phyloP scores from a whole-genome alignment of 495 filamentous ascomycete genomes.

The Lepidopterella palustris region DNA sequence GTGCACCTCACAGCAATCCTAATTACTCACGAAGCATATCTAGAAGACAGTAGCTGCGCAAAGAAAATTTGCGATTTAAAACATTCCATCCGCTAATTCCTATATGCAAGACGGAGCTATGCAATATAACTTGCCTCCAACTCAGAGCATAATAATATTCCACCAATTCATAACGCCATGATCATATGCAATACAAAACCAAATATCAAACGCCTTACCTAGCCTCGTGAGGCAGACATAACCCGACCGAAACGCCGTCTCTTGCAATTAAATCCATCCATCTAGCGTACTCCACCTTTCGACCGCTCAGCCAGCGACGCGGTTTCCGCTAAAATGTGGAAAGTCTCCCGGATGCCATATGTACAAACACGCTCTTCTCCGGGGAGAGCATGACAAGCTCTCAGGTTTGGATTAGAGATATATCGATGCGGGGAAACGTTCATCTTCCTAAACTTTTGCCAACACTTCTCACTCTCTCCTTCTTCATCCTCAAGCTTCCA shows the following conservation, averaged over 20 bases:
- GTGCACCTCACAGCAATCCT: no score
- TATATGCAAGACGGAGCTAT: background rate
- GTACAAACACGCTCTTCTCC: slow-evolving; percentile 7
- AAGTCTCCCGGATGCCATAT: background rate
- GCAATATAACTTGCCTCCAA: background rate
- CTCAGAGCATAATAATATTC: background rate
- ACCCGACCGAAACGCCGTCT: background rate
- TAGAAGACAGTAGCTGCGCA: no score
- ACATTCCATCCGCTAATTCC: background rate
- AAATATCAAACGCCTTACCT: background rate
- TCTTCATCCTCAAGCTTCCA: slow-evolving; percentile 19
- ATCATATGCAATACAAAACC: background rate
- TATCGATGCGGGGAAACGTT: background rate
- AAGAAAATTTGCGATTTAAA: background rate
- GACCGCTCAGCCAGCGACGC: background rate
- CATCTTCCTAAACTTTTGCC: slow-evolving; percentile 16
- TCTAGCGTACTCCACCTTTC: background rate
- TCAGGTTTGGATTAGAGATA: background rate
- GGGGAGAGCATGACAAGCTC: background rate
- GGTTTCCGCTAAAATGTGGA: slow-evolving; percentile 4
- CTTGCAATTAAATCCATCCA: background rate
- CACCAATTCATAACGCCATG: background rate
- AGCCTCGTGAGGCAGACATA: background rate
- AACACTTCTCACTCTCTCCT: slow-evolving; percentile 12
- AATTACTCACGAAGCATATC: no score